Evolutionary conservation across 805 yeast genomes (phyloP).

Genomic region (Candida koratica): DNA sequence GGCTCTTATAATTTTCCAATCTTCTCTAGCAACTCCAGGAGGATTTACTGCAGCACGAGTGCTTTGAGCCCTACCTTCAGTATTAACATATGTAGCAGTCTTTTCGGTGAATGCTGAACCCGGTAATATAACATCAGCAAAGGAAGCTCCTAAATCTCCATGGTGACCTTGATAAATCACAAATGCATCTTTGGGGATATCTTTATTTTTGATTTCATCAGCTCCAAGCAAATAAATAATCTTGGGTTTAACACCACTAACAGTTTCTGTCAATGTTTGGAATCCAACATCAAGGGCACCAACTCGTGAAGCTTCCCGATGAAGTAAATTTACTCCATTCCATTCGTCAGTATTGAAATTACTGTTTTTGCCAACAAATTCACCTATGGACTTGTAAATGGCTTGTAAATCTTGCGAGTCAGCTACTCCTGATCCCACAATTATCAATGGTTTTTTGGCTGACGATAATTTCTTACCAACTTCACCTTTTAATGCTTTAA

Average conservation of each 20-base stretch:
- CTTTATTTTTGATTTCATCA: constrained; percentile 66
- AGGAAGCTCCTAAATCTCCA: constrained; percentile 84
- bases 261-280: constrained; percentile 47
- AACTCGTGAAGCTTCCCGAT: constrained; percentile 82
- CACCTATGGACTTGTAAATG: constrained; percentile 55
- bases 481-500: constrained; percentile 59
- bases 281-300: constrained; percentile 87
- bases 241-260: constrained; percentile 55
- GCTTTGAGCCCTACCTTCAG: constrained; percentile 83
- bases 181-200: constrained; percentile 79
- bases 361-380: constrained; percentile 50
- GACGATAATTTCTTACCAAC: constrained; percentile 61
- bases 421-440: constrained; percentile 76
- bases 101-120: constrained; percentile 89
- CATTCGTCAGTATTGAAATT: constrained; percentile 68
- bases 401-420: constrained; percentile 64
- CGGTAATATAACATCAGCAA: constrained; percentile 83
- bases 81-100: constrained; percentile 77
- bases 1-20: constrained; percentile 85
- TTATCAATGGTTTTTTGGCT: constrained; percentile 73
- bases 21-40: constrained; percentile 88
- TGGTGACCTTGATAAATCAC: constrained; percentile 90
- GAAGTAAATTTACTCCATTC: constrained; percentile 79
- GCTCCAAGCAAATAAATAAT: constrained; percentile 79
- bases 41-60: constrained; percentile 85